A percentile compares a stretch with the other conserved stretches of the same genome.
Conservation (phyloP, 1,284 basidiomycete species). For the Ganoderma leucocontextum region DNA sequence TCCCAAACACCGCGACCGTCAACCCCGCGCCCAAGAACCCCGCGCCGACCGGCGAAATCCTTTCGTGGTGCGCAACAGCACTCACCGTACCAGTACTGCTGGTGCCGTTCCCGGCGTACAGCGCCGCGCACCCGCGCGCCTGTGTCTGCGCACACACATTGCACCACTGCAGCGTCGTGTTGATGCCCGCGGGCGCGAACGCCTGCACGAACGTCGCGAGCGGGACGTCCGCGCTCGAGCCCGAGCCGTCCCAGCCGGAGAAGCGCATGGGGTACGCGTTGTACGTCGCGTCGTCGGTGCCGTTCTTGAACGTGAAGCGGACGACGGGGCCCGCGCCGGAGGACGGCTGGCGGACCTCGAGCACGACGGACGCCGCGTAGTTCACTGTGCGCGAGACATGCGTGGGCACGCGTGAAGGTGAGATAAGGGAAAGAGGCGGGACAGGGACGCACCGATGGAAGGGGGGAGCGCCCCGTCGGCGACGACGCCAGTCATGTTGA, state of each 20-base stretch:
- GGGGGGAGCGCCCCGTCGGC: slow-evolving; percentile 42
- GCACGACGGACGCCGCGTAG: slow-evolving; percentile 53
- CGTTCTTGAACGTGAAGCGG: slow-evolving; percentile 70
- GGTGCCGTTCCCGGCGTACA: slow-evolving; percentile 48
- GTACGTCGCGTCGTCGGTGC: slow-evolving; percentile 47
- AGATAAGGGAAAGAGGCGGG: background rate
- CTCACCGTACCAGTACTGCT: slow-evolving; percentile 6
- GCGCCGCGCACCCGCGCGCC: slow-evolving; percentile 63
- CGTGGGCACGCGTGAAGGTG: background rate
- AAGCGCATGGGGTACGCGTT: slow-evolving; percentile 40
- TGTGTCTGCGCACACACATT: slow-evolving; percentile 60
- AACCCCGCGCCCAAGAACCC: slow-evolving; percentile 73
- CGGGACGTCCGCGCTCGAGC: slow-evolving; percentile 54
- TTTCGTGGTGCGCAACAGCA: slow-evolving; percentile 44
- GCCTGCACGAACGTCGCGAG: slow-evolving; percentile 62
- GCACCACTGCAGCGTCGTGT: slow-evolving; percentile 68
- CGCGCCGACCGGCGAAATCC: slow-evolving; percentile 63
- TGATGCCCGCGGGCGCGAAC: slow-evolving; percentile 60
- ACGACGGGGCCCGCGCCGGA: slow-evolving; percentile 47
- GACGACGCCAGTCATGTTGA: slow-evolving; percentile 57
- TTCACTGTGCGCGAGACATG: slow-evolving; percentile 42
- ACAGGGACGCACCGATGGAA: slow-evolving; percentile 43
- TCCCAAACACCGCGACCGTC: slow-evolving; percentile 53
- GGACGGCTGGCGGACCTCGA: slow-evolving; percentile 49
- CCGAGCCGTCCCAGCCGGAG: slow-evolving; percentile 34